Percentiles rank a stretch among this genome's conserved stretches.
Conservation (phyloP, 176 grass and related monocot genomes). For the Oropetium thomaeum region DNA sequence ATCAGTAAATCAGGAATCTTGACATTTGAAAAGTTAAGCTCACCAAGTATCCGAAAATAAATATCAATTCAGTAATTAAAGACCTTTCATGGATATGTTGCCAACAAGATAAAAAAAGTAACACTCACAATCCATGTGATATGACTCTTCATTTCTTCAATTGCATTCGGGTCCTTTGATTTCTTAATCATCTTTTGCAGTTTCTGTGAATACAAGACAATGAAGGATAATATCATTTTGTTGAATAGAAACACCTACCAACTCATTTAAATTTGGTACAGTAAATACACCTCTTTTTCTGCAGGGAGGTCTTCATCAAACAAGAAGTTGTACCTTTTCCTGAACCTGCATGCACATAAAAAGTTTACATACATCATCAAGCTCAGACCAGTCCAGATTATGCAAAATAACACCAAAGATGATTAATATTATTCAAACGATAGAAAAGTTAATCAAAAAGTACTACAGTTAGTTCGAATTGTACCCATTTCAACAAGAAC, state of each 20-base stretch:
- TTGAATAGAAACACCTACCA: conserved; percentile 2
- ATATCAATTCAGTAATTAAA: background rate
- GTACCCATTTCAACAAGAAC: background rate
- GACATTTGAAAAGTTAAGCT: background rate
- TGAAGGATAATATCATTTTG: background rate
- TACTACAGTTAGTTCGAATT: background rate
- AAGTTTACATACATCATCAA: conserved; percentile 1
- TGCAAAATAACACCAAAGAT: background rate
- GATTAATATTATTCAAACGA: background rate
- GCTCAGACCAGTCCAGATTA: background rate
- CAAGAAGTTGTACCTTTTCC: conserved; percentile 88
- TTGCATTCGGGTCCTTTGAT: conserved; percentile 64
- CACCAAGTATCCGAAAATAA: conserved; percentile 6
- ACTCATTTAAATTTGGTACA: conserved; percentile 12
- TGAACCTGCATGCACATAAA: conserved; percentile 55
- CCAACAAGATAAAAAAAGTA: background rate
- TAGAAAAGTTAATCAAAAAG: background rate
- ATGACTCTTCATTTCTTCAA: conserved; percentile 70
- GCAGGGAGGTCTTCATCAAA: conserved; percentile 73
- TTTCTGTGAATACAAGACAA: conserved; percentile 47
- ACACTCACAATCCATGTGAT: conserved; percentile 89
- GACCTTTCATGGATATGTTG: background rate
- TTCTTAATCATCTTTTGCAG: conserved; percentile 83
- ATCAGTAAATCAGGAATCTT: background rate
- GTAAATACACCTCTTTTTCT: conserved; percentile 63